Evolutionary conservation across 371 early-diverging fungal species (phyloP).

Genomic region (Saksenaea vasiformis): DNA sequence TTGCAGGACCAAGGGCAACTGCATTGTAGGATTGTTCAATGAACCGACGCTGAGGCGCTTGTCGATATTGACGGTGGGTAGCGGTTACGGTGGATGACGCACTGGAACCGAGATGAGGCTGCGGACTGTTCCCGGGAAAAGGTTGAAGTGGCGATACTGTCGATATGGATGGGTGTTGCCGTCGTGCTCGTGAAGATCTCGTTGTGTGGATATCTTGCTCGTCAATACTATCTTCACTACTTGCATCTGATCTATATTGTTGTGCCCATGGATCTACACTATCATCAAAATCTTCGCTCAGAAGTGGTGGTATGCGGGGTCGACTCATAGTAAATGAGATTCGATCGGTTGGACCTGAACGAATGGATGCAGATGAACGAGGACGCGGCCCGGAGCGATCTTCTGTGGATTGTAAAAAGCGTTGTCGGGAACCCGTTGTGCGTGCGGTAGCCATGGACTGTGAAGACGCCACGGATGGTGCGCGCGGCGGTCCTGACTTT

Average conservation of each 20-base stretch:
- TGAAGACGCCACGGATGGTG: neutral
- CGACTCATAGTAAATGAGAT: neutral
- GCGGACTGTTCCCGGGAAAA: neutral
- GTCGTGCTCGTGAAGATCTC: neutral
- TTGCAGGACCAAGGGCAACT: slow-evolving; percentile 40
- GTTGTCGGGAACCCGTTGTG: slow-evolving; percentile 8
- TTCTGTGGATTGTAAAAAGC: neutral
- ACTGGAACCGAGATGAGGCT: slow-evolving; percentile 23
- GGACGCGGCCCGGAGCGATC: neutral
- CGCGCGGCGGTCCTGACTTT: neutral
- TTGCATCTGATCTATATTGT: neutral
- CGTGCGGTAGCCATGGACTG: slow-evolving; percentile 24
- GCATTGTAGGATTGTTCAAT: slow-evolving; percentile 17
- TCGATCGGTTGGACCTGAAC: neutral
- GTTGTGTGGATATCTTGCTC: neutral
- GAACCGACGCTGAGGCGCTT: slow-evolving; percentile 4
- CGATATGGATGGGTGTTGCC: neutral
- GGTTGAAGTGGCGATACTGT: slow-evolving; percentile 6
- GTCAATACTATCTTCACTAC: slow-evolving; percentile 13
- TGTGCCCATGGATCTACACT: slow-evolving; percentile 33
- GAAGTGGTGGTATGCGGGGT: slow-evolving; percentile 10
- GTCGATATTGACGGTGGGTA: slow-evolving; percentile 14
- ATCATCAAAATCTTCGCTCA: slow-evolving; percentile 17
- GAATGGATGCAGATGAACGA: neutral
- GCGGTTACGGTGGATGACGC: slow-evolving; percentile 45